phyloP scores from a whole-genome alignment of 768 basidiomycete species.

The Lactifluus pinguis region DNA sequence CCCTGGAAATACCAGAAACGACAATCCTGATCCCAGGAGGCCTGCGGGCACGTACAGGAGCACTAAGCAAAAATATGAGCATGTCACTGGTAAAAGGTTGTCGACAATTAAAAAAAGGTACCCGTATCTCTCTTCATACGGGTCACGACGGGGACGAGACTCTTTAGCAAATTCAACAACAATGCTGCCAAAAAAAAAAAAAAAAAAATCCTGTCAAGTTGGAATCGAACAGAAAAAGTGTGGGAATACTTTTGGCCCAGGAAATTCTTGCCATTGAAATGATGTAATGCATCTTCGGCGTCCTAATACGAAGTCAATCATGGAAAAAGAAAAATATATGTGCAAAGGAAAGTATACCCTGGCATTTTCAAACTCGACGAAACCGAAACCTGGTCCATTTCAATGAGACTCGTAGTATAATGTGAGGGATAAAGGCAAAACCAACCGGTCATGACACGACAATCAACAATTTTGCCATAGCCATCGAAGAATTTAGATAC shows the following conservation, averaged over 20 bases:
- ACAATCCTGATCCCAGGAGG: slow-evolving; percentile 77
- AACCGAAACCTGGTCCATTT: slow-evolving; percentile 68
- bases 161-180: slow-evolving; percentile 97
- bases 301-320: slow-evolving; percentile 44
- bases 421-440: slow-evolving; percentile 14
- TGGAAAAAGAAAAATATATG: not conserved
- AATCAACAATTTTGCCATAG: slow-evolving; percentile 81
- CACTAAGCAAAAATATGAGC: slow-evolving; percentile 18
- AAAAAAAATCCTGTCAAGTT: not conserved
- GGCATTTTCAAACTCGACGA: slow-evolving; percentile 88
- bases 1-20: slow-evolving; percentile 83
- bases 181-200: slow-evolving; percentile 43
- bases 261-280: slow-evolving; percentile 83
- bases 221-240: not conserved
- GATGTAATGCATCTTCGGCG: slow-evolving; percentile 85
- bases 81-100: not conserved
- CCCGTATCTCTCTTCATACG: slow-evolving; percentile 51
- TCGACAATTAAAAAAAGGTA: not conserved
- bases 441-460: slow-evolving; percentile 89
- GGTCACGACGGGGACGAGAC: slow-evolving; percentile 73
- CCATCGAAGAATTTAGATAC: slow-evolving; percentile 85
- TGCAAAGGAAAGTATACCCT: slow-evolving; percentile 38
- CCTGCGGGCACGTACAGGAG: slow-evolving; percentile 57
- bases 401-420: not conserved
- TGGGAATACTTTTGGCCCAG: slow-evolving; percentile 70